These are phyloP conservation scores for Cynara cardunculus DNA, from an alignment of 129 eudicot genomes.

Conservation along the genomic window DNA sequence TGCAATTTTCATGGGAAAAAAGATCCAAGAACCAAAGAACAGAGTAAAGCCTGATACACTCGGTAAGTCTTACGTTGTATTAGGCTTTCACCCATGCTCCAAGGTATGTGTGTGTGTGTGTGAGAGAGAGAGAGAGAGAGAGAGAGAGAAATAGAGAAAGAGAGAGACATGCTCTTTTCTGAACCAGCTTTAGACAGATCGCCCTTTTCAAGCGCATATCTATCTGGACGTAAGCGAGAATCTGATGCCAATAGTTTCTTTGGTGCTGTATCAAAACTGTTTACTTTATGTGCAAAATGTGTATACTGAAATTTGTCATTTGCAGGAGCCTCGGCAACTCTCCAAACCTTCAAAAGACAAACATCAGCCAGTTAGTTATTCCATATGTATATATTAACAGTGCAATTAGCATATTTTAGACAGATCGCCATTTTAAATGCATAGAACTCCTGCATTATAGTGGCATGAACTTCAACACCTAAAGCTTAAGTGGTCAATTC, in stretches of 20 bases:
- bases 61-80: no score
- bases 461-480: background rate
- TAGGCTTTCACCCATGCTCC: no score
- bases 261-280: constrained; percentile 94
- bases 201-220: constrained; percentile 91
- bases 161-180: constrained; percentile 78
- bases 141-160: constrained; percentile 19
- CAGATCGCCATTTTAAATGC: background rate
- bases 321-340: constrained; percentile 62
- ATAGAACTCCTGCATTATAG: background rate
- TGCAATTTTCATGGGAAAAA: background rate
- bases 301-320: constrained; percentile 89
- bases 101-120: background rate
- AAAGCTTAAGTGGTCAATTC: no score
- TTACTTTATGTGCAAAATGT: constrained; percentile 87
- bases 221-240: constrained; percentile 86
- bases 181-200: constrained; percentile 88
- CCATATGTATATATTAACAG: background rate
- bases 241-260: constrained; percentile 76
- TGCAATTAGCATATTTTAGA: background rate
- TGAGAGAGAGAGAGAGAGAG: background rate
- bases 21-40: no score
- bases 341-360: constrained; percentile 68
- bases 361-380: background rate
- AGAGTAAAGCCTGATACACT: no score